These are phyloP conservation scores for Austroboletus niveus DNA, from an alignment of 1,284 basidiomycete genomes.

Conservation along the genomic window DNA sequence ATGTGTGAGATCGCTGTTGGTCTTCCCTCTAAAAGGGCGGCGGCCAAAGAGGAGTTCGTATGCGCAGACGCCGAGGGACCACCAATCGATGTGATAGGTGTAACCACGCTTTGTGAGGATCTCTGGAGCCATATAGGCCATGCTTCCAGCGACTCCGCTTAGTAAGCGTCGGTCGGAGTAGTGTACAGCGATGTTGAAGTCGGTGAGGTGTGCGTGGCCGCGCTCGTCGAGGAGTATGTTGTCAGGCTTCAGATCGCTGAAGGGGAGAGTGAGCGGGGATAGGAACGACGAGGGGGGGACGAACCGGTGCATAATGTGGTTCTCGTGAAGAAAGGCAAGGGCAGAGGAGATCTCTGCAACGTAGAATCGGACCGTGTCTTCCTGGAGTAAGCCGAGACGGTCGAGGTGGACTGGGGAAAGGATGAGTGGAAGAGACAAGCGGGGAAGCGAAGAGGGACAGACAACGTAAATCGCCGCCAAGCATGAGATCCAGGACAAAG, in stretches of 20 bases:
- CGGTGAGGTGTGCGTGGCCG: conserved; percentile 95
- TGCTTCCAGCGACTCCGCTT: conserved; percentile 96
- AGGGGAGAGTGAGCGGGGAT: conserved; percentile 13
- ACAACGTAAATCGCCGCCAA: conserved; percentile 96
- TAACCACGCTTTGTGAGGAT: conserved; percentile 85
- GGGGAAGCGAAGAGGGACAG: conserved; percentile 37
- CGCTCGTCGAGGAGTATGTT: conserved; percentile 95
- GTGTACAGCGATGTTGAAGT: conserved; percentile 99
- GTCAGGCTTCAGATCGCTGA: conserved; percentile 93
- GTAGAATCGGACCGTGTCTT: conserved; percentile 88
- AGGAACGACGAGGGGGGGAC: conserved; percentile 36
- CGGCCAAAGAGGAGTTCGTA: conserved; percentile 92
- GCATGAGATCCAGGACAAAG: conserved; percentile 97
- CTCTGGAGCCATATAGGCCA: conserved; percentile 99
- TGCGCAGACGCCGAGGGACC: conserved; percentile 91
- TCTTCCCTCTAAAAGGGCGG: conserved; percentile 88
- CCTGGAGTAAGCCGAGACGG: conserved; percentile 77
- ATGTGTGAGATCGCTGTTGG: conserved; percentile 86
- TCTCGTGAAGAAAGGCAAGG: conserved; percentile 88
- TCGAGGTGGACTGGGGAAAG: conserved; percentile 84
- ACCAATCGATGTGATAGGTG: conserved; percentile 92
- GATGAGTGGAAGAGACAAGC: conserved; percentile 21
- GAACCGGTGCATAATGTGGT: conserved; percentile 92
- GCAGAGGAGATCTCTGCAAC: conserved; percentile 89
- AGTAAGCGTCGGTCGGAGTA: conserved; percentile 82